Conservation (phyloP, 2,329 filamentous ascomycete species). For the Clonostachys rhizophaga region DNA sequence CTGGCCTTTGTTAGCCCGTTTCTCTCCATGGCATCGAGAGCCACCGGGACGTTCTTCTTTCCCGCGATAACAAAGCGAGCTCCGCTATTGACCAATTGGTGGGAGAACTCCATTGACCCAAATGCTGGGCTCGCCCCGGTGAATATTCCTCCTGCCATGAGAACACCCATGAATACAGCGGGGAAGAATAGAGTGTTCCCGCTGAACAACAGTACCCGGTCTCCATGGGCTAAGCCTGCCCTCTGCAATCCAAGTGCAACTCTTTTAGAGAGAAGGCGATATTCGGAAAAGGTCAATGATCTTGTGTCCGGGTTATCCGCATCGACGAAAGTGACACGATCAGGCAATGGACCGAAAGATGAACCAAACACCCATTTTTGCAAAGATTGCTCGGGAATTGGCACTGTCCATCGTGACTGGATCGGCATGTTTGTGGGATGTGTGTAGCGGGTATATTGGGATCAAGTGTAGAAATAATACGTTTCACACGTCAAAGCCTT, state of each 20-base stretch:
- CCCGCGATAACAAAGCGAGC: conserved; percentile 63
- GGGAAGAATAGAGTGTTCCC: conserved; percentile 73
- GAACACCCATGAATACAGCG: conserved; percentile 63
- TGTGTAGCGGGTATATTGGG: too few relatives aligned
- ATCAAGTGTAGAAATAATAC: too few relatives aligned
- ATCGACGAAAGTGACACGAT: conserved; percentile 53
- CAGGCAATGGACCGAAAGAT: conserved; percentile 31
- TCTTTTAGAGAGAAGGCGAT: conserved; percentile 67
- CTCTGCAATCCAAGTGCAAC: conserved; percentile 63
- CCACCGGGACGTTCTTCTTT: conserved; percentile 53
- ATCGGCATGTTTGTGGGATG: conserved; percentile 31
- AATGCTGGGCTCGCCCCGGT: conserved; percentile 69
- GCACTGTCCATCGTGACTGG: conserved; percentile 36
- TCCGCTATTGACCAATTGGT: conserved; percentile 69
- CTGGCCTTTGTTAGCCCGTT: conserved; percentile 8
- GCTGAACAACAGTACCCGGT: conserved; percentile 69
- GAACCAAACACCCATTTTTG: conserved; percentile 53
- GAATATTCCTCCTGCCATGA: conserved; percentile 77
- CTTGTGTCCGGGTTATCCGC: conserved; percentile 62
- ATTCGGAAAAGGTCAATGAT: conserved; percentile 58
- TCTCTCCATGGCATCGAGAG: conserved; percentile 59
- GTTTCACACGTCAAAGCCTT: too few relatives aligned
- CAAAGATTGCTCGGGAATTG: conserved; percentile 42
- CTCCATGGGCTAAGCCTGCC: conserved; percentile 62
- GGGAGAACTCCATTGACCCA: conserved; percentile 66